Conservation (phyloP, 2,329 filamentous ascomycete genomes). For the Blastomyces parvus region DNA sequence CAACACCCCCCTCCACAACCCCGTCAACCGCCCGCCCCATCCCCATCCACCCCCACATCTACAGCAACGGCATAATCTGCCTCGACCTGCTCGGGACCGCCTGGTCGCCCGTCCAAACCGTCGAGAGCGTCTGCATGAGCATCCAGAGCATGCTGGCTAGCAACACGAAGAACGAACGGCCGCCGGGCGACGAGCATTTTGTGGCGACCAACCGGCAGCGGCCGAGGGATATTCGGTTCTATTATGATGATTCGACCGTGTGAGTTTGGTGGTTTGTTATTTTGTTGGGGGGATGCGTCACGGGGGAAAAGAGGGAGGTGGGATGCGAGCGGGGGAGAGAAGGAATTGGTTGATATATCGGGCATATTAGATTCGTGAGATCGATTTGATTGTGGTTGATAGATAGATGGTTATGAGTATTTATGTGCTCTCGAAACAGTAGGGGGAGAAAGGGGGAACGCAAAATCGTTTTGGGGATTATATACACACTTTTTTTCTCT, state of each 20-base stretch:
- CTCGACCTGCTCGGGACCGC: slow-evolving; percentile 79
- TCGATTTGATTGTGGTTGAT: background rate
- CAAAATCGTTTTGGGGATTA: background rate
- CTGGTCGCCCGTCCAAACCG: slow-evolving; percentile 95
- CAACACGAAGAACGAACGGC: slow-evolving; percentile 83
- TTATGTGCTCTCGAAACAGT: background rate
- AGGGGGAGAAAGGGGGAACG: background rate
- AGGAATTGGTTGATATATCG: background rate
- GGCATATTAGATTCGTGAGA: background rate
- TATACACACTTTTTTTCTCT: background rate
- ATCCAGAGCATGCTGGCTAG: slow-evolving; percentile 97
- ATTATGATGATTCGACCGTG: slow-evolving; percentile 83
- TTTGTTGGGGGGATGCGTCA: no score
- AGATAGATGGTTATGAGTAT: background rate
- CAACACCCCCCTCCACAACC: slow-evolving; percentile 26
- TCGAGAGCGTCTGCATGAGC: slow-evolving; percentile 94
- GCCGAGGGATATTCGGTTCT: slow-evolving; percentile 82
- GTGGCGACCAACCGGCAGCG: slow-evolving; percentile 68
- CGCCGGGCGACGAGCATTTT: slow-evolving; percentile 83
- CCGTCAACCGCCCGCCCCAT: slow-evolving; percentile 48
- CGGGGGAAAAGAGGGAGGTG: no score
- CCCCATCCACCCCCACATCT: slow-evolving; percentile 94
- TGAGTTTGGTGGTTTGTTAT: slow-evolving; percentile 25
- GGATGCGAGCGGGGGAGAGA: no score
- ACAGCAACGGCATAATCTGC: slow-evolving; percentile 97